Evolutionary conservation across 1,284 basidiomycete species (phyloP).

Genomic region (Inonotus hispidus): DNA sequence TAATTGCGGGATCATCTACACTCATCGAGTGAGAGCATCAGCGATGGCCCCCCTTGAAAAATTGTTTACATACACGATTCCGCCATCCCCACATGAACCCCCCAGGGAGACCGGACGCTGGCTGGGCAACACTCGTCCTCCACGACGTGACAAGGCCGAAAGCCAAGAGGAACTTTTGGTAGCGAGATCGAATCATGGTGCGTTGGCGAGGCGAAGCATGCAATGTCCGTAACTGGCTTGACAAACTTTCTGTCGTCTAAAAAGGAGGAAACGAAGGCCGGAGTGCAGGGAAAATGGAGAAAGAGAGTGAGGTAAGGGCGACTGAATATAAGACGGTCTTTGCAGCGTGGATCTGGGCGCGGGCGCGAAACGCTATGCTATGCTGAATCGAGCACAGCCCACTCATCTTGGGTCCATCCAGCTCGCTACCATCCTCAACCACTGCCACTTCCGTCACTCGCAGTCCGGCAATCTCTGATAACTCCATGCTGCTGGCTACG

Average conservation of each 20-base stretch:
- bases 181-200: background rate
- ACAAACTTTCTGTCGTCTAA: too few relatives aligned
- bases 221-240: background rate
- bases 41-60: background rate
- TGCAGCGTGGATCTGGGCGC: background rate
- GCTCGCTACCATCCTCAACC: background rate
- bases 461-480: background rate
- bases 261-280: too few relatives aligned
- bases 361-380: too few relatives aligned
- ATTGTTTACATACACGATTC: background rate
- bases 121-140: background rate
- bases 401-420: background rate
- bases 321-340: too few relatives aligned
- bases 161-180: background rate
- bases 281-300: too few relatives aligned
- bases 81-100: slow-evolving; percentile 3
- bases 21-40: background rate
- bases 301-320: too few relatives aligned
- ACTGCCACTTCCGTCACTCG: background rate
- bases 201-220: background rate
- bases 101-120: background rate
- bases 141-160: background rate
- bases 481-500: background rate
- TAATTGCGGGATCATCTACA: slow-evolving; percentile 4
- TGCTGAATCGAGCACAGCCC: background rate